Evolutionary conservation across 1,284 basidiomycete genomes (phyloP).

Genomic region (Entoloma clypeatum): DNA sequence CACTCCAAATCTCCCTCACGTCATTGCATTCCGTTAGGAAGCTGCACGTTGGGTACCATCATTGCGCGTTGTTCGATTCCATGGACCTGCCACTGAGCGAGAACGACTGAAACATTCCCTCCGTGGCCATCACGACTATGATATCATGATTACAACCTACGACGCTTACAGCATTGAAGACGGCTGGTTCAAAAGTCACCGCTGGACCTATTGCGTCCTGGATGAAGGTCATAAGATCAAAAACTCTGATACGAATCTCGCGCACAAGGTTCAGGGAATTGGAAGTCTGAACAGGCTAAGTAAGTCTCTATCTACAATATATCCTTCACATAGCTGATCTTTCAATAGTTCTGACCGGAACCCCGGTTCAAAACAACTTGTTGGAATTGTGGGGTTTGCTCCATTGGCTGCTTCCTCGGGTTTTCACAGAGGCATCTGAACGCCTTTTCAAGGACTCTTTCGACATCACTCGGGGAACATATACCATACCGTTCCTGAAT

Average conservation of each 20-base stretch:
- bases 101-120: slow-evolving; percentile 39
- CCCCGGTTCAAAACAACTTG: slow-evolving; percentile 62
- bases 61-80: slow-evolving; percentile 45
- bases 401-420: slow-evolving; percentile 50
- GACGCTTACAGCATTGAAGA: slow-evolving; percentile 48
- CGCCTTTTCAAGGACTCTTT: slow-evolving; percentile 50
- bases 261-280: slow-evolving; percentile 42
- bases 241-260: slow-evolving; percentile 44
- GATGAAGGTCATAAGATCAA: slow-evolving; percentile 65
- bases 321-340: slow-evolving; percentile 1
- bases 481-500: slow-evolving; percentile 46
- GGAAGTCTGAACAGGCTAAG: slow-evolving; percentile 50
- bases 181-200: slow-evolving; percentile 51
- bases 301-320: slow-evolving; percentile 19
- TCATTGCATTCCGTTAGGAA: slow-evolving; percentile 35
- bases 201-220: slow-evolving; percentile 56
- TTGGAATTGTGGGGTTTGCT: slow-evolving; percentile 55
- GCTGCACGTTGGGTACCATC: slow-evolving; percentile 52
- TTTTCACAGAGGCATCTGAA: slow-evolving; percentile 49
- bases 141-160: slow-evolving; percentile 58
- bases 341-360: slow-evolving; percentile 52
- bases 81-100: slow-evolving; percentile 48
- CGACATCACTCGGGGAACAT: slow-evolving; percentile 45
- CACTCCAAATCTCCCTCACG: neutral
- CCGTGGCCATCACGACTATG: slow-evolving; percentile 32